Evolutionary conservation across 2,329 filamentous ascomycete species (phyloP).

Genomic region (Neonectria punicea): DNA sequence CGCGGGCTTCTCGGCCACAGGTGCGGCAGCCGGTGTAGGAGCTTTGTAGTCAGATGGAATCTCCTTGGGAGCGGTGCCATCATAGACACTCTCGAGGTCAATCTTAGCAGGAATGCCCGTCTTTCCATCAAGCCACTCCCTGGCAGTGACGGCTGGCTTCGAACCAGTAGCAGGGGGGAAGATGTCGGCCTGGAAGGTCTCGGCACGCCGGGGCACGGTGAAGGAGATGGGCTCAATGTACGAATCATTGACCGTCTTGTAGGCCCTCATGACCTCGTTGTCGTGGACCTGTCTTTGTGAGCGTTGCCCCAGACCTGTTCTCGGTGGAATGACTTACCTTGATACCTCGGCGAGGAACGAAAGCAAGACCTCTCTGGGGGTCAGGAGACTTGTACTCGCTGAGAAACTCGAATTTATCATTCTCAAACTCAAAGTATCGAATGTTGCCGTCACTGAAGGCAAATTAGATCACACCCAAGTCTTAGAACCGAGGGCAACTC

Average conservation of each 20-base stretch:
- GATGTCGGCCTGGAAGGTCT: conserved; percentile 97
- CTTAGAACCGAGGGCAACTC: conserved; percentile 51
- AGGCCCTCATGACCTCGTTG: conserved; percentile 94
- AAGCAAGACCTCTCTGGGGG: conserved; percentile 93
- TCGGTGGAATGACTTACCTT: conserved; percentile 68
- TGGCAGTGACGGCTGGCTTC: conserved; percentile 81
- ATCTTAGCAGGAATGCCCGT: conserved; percentile 88
- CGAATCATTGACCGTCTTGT: conserved; percentile 94
- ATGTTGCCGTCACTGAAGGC: conserved; percentile 91
- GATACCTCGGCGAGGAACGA: conserved; percentile 93
- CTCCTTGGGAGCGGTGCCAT: conserved; percentile 83
- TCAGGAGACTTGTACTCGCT: conserved; percentile 98
- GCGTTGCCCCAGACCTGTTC: conserved; percentile 20
- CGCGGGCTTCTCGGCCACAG: conserved; percentile 53
- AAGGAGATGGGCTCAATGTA: conserved; percentile 99
- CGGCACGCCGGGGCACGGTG: conserved; percentile 91
- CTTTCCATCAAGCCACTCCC: conserved; percentile 90
- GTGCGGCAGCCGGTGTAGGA: conserved; percentile 55
- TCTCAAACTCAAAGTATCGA: conserved; percentile 97
- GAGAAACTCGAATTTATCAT: conserved; percentile 98
- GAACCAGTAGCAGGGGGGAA: conserved; percentile 86
- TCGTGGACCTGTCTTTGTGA: conserved; percentile 76
- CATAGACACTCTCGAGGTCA: conserved; percentile 90
- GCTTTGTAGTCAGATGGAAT: conserved; percentile 75
- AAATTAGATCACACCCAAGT: conserved; percentile 25